Evolutionary conservation across 345 rosid species (phyloP), one percentile per base, ranked within the genome.

Genomic region (Noccaea caerulescens): DNA sequence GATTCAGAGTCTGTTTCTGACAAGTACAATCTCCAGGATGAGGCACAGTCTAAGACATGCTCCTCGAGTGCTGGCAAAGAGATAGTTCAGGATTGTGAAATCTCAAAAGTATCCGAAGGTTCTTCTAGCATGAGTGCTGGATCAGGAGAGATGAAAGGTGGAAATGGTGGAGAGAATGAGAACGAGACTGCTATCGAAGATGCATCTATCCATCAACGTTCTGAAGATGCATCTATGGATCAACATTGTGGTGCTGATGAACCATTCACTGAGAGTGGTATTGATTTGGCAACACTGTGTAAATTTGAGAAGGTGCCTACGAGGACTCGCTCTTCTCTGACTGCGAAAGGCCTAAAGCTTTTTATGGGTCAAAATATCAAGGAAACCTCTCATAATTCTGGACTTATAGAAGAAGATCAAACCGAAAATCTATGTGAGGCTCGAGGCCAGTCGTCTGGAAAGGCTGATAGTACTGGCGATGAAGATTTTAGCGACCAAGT

Each of bases 241-340:
- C 68, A 64, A 37, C 66, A 49, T 7, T 41, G 68, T 58, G 57
- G 6, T 36, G 84, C 70, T 57, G 80, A 58, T 58, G 82, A 83
- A 55, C 30, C 78, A 49, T 80, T 68, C 3, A 67, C 76, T 69
- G 82, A 84, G 72, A 79, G 69, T 62, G 76, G 58, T 54, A 49
- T 82, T 79, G 91, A 83, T 83, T 84, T 94, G 75, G 82, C 85
- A 20, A 66, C 83, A 23, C 77, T 87, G 33, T 85, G 99, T 78
- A 94, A 85, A 64, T 87, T 94, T 59, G 82, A 81, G 62, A 94
- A 94, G 74, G 82, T 94, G 61, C 95, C 96, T 49, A 94, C 96
- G 10, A 94, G 78, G 82, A 88, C 77, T 3, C 96, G 98, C 45
- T 88, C 99, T 60, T 83, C 96, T 55, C 73, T 90, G 79, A 76